Evolutionary conservation across 371 early-diverging fungal species (phyloP).

Genomic region (Rhizopus sp.): DNA sequence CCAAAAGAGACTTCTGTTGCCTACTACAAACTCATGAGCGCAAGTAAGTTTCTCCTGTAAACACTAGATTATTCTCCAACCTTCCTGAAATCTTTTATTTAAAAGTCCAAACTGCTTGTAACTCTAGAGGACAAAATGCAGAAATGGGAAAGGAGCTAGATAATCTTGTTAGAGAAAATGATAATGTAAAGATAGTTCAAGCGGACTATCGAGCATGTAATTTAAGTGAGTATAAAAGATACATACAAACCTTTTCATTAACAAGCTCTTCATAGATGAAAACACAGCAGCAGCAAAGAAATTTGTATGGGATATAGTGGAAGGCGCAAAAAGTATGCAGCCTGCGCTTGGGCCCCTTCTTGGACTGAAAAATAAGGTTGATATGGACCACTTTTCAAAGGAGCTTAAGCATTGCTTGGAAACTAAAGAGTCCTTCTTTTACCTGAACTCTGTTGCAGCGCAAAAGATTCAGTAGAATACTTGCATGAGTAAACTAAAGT

Average conservation of each 20-base stretch:
- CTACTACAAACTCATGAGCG: neutral
- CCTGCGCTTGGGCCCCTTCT: conserved; percentile 20
- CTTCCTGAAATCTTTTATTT: too few species aligned
- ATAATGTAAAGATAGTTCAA: conserved; percentile 14
- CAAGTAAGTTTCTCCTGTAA: neutral
- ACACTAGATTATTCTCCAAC: too few species aligned
- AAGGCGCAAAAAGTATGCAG: conserved; percentile 18
- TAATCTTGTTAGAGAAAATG: conserved; percentile 9
- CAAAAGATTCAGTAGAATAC: too few species aligned
- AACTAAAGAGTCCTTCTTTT: too few species aligned
- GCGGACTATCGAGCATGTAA: conserved; percentile 19
- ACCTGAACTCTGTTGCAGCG: too few species aligned
- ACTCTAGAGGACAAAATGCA: conserved; percentile 24
- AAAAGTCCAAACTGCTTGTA: conserved; percentile 18
- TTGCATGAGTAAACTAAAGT: too few species aligned
- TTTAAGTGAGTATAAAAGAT: conserved; percentile 19
- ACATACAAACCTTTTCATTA: neutral
- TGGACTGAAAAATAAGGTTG: conserved; percentile 1
- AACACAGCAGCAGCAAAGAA: conserved; percentile 19
- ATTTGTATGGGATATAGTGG: conserved; percentile 26
- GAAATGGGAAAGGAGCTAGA: conserved; percentile 19
- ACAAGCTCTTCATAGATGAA: conserved; percentile 4
- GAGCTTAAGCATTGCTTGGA: too few species aligned
- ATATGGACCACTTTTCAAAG: too few species aligned
- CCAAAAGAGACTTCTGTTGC: neutral